Evolutionary conservation across 1,284 basidiomycete genomes (phyloP).

Genomic region (Malassezia dermatis): DNA sequence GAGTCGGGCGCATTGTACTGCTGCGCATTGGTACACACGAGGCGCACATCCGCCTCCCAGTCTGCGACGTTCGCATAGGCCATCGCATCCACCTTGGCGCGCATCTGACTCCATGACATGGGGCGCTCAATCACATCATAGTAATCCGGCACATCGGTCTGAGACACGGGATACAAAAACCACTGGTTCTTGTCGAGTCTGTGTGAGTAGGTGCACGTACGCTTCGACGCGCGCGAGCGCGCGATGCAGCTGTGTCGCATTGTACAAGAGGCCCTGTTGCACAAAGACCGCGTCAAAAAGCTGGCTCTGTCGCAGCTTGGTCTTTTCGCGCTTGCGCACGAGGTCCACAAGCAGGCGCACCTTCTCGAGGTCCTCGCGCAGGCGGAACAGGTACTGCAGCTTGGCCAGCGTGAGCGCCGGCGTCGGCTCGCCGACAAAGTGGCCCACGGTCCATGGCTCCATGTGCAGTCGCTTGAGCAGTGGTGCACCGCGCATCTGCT

Average conservation of each 20-base stretch:
- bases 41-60: conserved; percentile 72
- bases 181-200: conserved; percentile 26
- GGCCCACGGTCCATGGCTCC: conserved; percentile 88
- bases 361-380: conserved; percentile 67
- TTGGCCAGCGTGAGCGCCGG: conserved; percentile 61
- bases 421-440: conserved; percentile 57
- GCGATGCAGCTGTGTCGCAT: conserved; percentile 55
- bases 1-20: conserved; percentile 72
- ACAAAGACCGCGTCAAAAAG: conserved; percentile 60
- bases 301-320: conserved; percentile 67
- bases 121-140: conserved; percentile 73
- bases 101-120: conserved; percentile 77
- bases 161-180: conserved; percentile 50
- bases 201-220: conserved; percentile 51
- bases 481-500: conserved; percentile 82
- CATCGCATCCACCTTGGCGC: conserved; percentile 56
- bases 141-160: conserved; percentile 76
- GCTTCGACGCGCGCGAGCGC: conserved; percentile 62
- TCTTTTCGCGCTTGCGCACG: conserved; percentile 68
- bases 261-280: conserved; percentile 58
- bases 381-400: conserved; percentile 55
- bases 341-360: conserved; percentile 64
- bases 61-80: conserved; percentile 64
- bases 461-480: conserved; percentile 84
- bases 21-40: conserved; percentile 77